These are phyloP conservation scores for Saururus chinensis DNA, from an alignment of 164 flowering plant genomes.

Conservation along the genomic window DNA sequence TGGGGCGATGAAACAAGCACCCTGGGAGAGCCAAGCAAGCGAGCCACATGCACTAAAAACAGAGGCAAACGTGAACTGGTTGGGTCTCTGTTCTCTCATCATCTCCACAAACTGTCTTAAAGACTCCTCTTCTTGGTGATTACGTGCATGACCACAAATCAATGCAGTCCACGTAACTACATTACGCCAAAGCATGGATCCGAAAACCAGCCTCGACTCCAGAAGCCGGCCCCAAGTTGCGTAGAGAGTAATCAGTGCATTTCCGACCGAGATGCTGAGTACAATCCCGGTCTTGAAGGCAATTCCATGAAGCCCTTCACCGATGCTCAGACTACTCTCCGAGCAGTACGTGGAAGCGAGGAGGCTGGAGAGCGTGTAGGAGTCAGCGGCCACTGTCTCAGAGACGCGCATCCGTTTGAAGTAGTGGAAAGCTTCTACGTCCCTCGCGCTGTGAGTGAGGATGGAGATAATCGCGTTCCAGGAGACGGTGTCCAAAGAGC, in stretches of 20 bases:
- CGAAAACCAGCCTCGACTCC: conserved; percentile 13
- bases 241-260: conserved; percentile 15
- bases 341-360: conserved; percentile 12
- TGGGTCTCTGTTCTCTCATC: conserved; percentile 14
- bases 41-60: conserved; percentile 11
- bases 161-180: conserved; percentile 22
- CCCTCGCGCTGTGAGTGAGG: conserved; percentile 8
- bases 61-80: conserved; percentile 16
- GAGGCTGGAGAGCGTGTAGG: conserved; percentile 15
- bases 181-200: conserved; percentile 7
- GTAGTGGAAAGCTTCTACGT: conserved; percentile 11
- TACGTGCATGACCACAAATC: conserved; percentile 14
- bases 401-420: conserved; percentile 8
- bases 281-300: conserved; percentile 12
- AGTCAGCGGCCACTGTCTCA: conserved; percentile 6
- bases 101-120: conserved; percentile 14
- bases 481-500: conserved; percentile 6
- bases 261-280: conserved; percentile 10
- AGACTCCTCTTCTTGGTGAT: conserved; percentile 11
- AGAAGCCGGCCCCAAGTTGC: conserved; percentile 4
- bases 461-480: conserved; percentile 18
- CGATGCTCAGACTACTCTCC: not conserved
- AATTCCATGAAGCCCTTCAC: conserved; percentile 19
- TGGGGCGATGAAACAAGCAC: conserved; percentile 2
- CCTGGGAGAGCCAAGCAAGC: conserved; percentile 13